phyloP scores from a whole-genome alignment of 2,329 filamentous ascomycete genomes.

The Fusarium denticulatum region DNA sequence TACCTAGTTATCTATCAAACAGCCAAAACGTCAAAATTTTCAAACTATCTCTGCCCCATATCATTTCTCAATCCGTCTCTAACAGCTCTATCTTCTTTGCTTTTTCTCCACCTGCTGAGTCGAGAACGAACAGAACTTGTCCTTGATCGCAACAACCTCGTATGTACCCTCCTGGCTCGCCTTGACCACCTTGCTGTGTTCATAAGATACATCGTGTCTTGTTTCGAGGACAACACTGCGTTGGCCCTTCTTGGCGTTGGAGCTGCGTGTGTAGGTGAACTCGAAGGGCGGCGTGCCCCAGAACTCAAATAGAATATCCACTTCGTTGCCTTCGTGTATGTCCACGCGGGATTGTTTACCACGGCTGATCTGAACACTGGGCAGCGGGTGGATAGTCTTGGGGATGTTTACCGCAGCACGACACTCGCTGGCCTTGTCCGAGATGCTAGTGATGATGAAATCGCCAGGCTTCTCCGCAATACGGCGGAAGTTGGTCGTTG shows the following conservation, averaged over 20 bases:
- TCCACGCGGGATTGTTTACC: constrained; percentile 84
- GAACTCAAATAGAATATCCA: constrained; percentile 94
- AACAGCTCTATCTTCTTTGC: constrained; percentile 50
- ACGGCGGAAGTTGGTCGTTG: constrained; percentile 87
- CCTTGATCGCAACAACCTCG: constrained; percentile 96
- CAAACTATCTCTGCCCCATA: constrained; percentile 25
- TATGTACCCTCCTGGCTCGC: constrained; percentile 96
- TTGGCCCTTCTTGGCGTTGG: constrained; percentile 83
- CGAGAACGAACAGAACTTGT: constrained; percentile 89
- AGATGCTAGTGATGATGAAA: constrained; percentile 86
- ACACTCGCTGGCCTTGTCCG: constrained; percentile 89
- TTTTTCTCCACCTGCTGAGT: constrained; percentile 69
- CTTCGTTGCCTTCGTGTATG: constrained; percentile 95
- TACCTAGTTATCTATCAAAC: constrained; percentile 17
- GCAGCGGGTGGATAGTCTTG: constrained; percentile 90
- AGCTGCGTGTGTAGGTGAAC: constrained; percentile 94
- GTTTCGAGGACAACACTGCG: constrained; percentile 87
- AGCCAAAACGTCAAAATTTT: constrained; percentile 24
- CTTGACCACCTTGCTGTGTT: constrained; percentile 81
- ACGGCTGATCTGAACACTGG: constrained; percentile 88
- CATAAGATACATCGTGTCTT: constrained; percentile 84
- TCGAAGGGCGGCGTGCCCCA: constrained; percentile 96
- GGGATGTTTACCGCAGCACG: constrained; percentile 80
- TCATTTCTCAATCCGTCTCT: background rate
- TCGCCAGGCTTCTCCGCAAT: constrained; percentile 91